Percentiles rank a stretch among this genome's conserved stretches.
These are phyloP conservation scores for Saraca asoca DNA, from an alignment of 331 rosid genomes.

Conservation along the genomic window DNA sequence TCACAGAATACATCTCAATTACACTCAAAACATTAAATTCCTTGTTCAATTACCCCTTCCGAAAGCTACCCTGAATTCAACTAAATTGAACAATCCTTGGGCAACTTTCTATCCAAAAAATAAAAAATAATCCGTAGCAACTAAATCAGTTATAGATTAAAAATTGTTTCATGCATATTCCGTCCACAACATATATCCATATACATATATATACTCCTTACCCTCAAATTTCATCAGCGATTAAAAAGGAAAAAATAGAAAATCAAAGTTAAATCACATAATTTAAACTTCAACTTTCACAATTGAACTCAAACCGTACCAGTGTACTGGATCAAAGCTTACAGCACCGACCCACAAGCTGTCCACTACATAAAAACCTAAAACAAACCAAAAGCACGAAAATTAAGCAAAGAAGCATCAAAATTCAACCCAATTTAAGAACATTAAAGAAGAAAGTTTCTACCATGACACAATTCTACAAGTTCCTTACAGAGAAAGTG, in stretches of 20 bases:
- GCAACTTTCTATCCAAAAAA: no score
- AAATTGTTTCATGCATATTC: no score
- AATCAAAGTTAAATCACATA: constrained; percentile 9
- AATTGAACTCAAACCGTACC: constrained; percentile 32
- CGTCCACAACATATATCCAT: no score
- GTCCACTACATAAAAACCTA: constrained; percentile 29
- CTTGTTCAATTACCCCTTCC: constrained; percentile 16
- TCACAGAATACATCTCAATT: constrained; percentile 1
- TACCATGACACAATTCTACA: background rate
- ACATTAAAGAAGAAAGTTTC: background rate
- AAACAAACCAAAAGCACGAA: background rate
- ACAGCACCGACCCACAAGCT: constrained; percentile 16
- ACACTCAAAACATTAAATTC: background rate
- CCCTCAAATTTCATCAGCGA: constrained; percentile 11
- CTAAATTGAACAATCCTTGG: no score
- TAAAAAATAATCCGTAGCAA: background rate
- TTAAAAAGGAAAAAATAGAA: constrained; percentile 9
- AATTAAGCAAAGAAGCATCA: constrained; percentile 25
- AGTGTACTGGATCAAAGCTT: constrained; percentile 40
- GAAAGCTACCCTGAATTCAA: background rate
- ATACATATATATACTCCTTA: no score
- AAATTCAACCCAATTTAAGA: constrained; percentile 27
- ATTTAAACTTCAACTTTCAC: background rate
- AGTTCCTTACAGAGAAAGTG: constrained; percentile 19
- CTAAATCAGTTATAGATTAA: background rate